Evolutionary conservation across 352 stramenopile species (phyloP).

Genomic region (Phytopythium sindhum): DNA sequence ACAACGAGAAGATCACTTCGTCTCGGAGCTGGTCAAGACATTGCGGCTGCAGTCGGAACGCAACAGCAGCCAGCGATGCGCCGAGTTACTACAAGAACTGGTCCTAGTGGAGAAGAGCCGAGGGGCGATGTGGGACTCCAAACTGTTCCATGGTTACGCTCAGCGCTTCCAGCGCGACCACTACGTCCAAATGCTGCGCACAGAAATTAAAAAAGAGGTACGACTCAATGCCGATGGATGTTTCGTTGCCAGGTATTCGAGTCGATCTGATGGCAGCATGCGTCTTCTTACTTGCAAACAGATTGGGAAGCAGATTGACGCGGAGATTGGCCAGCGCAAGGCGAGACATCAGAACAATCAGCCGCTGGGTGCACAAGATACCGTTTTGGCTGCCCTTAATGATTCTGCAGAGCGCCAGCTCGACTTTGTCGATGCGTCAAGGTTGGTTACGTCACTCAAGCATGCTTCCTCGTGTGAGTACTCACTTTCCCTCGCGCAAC

Average conservation of each 20-base stretch:
- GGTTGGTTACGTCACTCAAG: constrained; percentile 12
- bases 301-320: constrained; percentile 62
- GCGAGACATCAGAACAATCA: constrained; percentile 4
- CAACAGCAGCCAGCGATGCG: constrained; percentile 48
- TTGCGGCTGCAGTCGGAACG: constrained; percentile 64
- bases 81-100: constrained; percentile 59
- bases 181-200: constrained; percentile 59
- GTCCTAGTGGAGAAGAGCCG: constrained; percentile 57
- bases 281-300: constrained; percentile 9
- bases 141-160: constrained; percentile 56
- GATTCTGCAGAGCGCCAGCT: not conserved
- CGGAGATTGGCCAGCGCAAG: constrained; percentile 30
- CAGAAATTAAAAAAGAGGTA: constrained; percentile 77
- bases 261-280: not conserved
- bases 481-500: no score
- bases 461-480: not conserved
- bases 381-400: not conserved
- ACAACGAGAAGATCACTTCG: constrained; percentile 61
- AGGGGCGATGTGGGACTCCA: constrained; percentile 62
- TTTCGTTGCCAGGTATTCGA: no score
- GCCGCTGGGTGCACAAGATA: not conserved
- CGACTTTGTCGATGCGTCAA: constrained; percentile 26
- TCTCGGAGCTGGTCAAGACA: constrained; percentile 74
- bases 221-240: not conserved
- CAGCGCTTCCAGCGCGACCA: constrained; percentile 60